Percentiles rank a stretch among this genome's conserved stretches.
Evolutionary conservation across 805 yeast genomes (phyloP).

Genomic region (Zygosaccharomyces gambellarensis): DNA sequence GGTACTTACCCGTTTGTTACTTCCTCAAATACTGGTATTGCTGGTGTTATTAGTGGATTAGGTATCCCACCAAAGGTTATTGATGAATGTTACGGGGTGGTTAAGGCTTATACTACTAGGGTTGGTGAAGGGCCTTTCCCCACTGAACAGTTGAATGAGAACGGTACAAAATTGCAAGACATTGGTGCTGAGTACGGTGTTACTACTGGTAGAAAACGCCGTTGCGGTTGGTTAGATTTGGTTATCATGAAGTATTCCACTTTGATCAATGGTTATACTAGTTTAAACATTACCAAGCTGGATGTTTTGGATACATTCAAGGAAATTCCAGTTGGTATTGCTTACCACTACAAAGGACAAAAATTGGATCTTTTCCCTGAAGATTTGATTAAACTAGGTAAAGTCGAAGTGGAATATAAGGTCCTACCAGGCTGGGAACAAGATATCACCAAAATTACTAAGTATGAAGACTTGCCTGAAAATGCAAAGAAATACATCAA

Average conservation of each 20-base stretch:
- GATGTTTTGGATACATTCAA: constrained; percentile 90
- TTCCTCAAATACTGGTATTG: constrained; percentile 91
- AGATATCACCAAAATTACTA: constrained; percentile 68
- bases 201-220: constrained; percentile 97
- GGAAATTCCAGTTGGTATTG: constrained; percentile 83
- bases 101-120: constrained; percentile 96
- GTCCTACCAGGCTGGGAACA: constrained; percentile 93
- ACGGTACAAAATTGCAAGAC: constrained; percentile 80
- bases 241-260: constrained; percentile 91
- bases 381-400: constrained; percentile 73
- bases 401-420: constrained; percentile 87
- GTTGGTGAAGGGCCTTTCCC: constrained; percentile 99
- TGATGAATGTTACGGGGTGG: constrained; percentile 86
- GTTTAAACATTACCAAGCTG: constrained; percentile 88
- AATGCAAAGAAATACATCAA: constrained; percentile 80
- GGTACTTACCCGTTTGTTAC: constrained; percentile 98
- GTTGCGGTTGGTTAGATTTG: constrained; percentile 98
- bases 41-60: constrained; percentile 95
- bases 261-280: constrained; percentile 90
- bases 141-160: constrained; percentile 85
- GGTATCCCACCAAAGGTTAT: constrained; percentile 91
- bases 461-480: constrained; percentile 76
- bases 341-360: constrained; percentile 77
- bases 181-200: constrained; percentile 97
- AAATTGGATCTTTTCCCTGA: constrained; percentile 81